Evolutionary conservation across 2,329 filamentous ascomycete genomes (phyloP).

Genomic region (Lachnellula occidentalis): DNA sequence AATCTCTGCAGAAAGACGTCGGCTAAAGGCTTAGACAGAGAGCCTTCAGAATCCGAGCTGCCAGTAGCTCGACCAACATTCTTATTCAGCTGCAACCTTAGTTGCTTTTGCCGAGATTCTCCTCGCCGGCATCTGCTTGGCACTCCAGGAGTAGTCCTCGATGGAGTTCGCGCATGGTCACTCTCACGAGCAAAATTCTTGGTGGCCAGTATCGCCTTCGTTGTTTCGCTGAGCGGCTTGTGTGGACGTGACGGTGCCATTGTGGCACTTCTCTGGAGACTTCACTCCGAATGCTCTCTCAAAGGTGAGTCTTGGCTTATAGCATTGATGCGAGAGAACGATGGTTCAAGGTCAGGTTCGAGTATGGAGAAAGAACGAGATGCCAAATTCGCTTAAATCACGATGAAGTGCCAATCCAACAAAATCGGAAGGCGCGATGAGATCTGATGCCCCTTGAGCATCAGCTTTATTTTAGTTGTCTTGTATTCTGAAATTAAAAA

Average conservation of each 20-base stretch:
- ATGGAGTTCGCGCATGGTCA: neutral
- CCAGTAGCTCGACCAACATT: neutral
- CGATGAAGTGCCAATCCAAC: neutral
- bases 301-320: no score
- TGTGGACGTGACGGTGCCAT: no score
- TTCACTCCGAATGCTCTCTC: no score
- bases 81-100: neutral
- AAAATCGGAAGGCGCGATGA: neutral
- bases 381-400: neutral
- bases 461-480: neutral
- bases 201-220: no score
- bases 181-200: neutral
- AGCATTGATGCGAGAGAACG: neutral
- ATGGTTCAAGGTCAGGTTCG: neutral
- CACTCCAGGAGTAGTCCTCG: neutral
- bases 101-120: neutral
- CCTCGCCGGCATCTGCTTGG: neutral
- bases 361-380: neutral
- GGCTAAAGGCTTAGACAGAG: neutral
- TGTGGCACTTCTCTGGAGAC: no score
- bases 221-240: no score
- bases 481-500: slow-evolving; percentile 11
- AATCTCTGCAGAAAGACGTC: neutral
- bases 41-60: neutral
- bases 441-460: neutral